phyloP scores from a whole-genome alignment of 352 stramenopile species.

The Globisporangium lucens region DNA sequence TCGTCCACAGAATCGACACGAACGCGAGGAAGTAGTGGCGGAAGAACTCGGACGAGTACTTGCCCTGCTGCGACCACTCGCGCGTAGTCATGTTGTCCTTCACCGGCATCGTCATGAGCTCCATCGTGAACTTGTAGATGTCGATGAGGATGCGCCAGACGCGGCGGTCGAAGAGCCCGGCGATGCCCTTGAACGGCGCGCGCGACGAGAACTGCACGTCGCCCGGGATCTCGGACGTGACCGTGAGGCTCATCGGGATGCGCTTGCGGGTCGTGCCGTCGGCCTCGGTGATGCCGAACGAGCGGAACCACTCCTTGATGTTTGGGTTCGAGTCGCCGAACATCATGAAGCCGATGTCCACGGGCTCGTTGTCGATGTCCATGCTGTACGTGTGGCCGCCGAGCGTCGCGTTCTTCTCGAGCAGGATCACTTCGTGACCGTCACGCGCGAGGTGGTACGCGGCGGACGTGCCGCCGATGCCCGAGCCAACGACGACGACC shows the following conservation, averaged over 20 bases:
- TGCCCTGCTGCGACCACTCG: conserved; percentile 63
- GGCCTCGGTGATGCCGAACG: conserved; percentile 78
- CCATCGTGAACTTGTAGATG: conserved; percentile 86
- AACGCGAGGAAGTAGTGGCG: conserved; percentile 88
- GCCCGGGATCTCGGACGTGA: conserved; percentile 74
- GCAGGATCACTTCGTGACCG: conserved; percentile 75
- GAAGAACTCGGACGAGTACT: conserved; percentile 85
- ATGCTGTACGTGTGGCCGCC: conserved; percentile 85
- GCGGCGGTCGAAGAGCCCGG: conserved; percentile 68
- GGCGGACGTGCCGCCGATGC: conserved; percentile 79
- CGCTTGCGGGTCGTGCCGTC: conserved; percentile 83
- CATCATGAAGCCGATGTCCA: conserved; percentile 90
- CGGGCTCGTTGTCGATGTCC: conserved; percentile 82
- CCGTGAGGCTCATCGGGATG: conserved; percentile 86
- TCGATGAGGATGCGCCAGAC: conserved; percentile 85
- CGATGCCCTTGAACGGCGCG: conserved; percentile 61
- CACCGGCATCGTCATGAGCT: conserved; percentile 82
- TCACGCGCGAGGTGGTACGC: conserved; percentile 84
- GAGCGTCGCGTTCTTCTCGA: conserved; percentile 80
- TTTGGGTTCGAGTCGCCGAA: conserved; percentile 89
- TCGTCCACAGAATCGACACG: conserved; percentile 83
- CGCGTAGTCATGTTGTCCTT: conserved; percentile 71
- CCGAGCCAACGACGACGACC: conserved; percentile 79
- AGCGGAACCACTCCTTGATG: conserved; percentile 90
- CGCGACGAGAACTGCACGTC: conserved; percentile 87